phyloP scores from a whole-genome alignment of 2,329 filamentous ascomycete species.

The Nemania bipapillata region DNA sequence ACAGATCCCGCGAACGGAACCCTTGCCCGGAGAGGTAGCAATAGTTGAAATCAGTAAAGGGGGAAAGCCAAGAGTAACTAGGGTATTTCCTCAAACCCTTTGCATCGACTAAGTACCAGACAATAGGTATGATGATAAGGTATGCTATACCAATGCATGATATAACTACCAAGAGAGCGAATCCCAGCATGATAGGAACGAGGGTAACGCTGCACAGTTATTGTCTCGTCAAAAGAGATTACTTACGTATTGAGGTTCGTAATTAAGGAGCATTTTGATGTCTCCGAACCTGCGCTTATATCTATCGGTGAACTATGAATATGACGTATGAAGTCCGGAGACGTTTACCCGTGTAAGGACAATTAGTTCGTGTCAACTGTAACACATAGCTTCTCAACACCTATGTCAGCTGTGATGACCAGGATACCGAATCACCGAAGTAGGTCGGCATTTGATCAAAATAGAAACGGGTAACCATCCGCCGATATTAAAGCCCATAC shows the following conservation, averaged over 20 bases:
- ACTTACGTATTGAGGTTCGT: not conserved
- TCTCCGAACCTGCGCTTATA: not conserved
- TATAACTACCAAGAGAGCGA: not conserved
- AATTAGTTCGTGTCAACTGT: not conserved
- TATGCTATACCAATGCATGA: not conserved
- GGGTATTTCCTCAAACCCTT: constrained; percentile 14
- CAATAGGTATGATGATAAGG: not conserved
- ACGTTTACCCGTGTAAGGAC: not conserved
- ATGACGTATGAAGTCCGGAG: not conserved
- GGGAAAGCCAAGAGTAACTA: constrained; percentile 12
- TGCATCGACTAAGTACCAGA: not conserved
- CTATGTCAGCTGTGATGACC: not conserved
- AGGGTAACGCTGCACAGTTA: not conserved
- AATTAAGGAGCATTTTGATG: not conserved
- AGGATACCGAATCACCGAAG: not conserved
- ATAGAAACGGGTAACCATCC: not conserved
- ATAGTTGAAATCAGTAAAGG: constrained; percentile 15
- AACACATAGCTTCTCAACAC: not conserved
- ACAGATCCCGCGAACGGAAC: constrained; percentile 9
- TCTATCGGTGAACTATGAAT: not conserved
- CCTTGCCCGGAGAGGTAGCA: constrained; percentile 10
- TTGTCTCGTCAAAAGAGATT: not conserved
- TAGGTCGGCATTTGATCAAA: not conserved
- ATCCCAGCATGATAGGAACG: not conserved
- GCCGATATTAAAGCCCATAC: not conserved